Conservation (phyloP, 2,329 filamentous ascomycete genomes). For the Fusarium armeniacum region DNA sequence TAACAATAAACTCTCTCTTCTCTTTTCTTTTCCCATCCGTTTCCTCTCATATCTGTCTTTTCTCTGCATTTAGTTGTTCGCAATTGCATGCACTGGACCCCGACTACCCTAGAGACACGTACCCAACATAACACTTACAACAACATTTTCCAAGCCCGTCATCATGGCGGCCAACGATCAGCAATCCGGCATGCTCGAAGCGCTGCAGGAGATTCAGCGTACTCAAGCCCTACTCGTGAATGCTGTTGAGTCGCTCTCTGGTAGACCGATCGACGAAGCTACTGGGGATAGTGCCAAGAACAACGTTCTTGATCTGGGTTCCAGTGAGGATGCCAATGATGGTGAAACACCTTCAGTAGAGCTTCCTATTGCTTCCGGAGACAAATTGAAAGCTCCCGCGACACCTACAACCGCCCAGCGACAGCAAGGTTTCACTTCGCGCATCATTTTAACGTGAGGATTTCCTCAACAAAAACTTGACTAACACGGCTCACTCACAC, state of each 20-base stretch:
- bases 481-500: slow-evolving; percentile 27
- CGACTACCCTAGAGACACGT: slow-evolving; percentile 33
- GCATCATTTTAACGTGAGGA: slow-evolving; percentile 68
- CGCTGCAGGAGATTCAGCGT: slow-evolving; percentile 59
- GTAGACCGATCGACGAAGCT: slow-evolving; percentile 46
- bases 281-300: slow-evolving; percentile 22
- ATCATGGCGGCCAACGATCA: slow-evolving; percentile 47
- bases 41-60: slow-evolving; percentile 2
- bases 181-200: slow-evolving; percentile 47
- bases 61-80: background rate
- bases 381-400: slow-evolving; percentile 46
- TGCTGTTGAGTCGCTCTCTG: slow-evolving; percentile 58
- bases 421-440: slow-evolving; percentile 64
- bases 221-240: slow-evolving; percentile 59
- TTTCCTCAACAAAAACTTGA: slow-evolving; percentile 12
- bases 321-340: slow-evolving; percentile 23
- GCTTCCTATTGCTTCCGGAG: slow-evolving; percentile 24
- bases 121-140: slow-evolving; percentile 8
- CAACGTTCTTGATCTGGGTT: slow-evolving; percentile 25
- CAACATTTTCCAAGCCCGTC: slow-evolving; percentile 1
- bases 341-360: slow-evolving; percentile 29
- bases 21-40: slow-evolving; percentile 8
- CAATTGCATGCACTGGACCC: background rate
- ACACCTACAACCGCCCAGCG: slow-evolving; percentile 54
- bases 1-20: slow-evolving; percentile 1